These are phyloP conservation scores for Pseudonitzschia multistriata DNA, from an alignment of 108 stramenopile genomes.

Conservation along the genomic window DNA sequence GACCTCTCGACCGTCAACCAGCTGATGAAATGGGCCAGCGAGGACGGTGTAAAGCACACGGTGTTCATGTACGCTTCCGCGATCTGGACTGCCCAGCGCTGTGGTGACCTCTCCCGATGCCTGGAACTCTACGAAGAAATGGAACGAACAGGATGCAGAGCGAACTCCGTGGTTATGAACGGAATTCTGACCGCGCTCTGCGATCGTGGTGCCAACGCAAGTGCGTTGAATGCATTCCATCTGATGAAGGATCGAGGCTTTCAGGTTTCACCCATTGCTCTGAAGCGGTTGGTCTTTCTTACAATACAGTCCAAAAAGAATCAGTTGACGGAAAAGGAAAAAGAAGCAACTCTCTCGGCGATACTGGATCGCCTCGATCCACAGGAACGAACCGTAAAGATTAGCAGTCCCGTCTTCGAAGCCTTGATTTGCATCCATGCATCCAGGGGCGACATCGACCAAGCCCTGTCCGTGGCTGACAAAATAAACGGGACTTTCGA, in stretches of 20 bases:
- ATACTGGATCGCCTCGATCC: conserved; percentile 18
- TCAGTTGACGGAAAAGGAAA: conserved; percentile 2
- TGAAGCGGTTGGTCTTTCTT: conserved; percentile 16
- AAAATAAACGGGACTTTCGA: conserved; percentile 49
- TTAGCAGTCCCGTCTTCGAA: conserved; percentile 54
- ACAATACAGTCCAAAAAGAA: background rate
- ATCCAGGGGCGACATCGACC: conserved; percentile 31
- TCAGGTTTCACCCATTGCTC: background rate
- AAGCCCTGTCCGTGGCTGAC: conserved; percentile 43
- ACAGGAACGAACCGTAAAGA: conserved; percentile 8
- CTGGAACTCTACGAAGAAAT: conserved; percentile 49
- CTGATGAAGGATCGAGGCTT: conserved; percentile 42
- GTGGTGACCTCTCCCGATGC: conserved; percentile 35
- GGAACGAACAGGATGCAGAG: conserved; percentile 29
- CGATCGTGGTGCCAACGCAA: conserved; percentile 36
- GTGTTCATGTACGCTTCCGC: conserved; percentile 70
- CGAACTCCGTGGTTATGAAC: conserved; percentile 52
- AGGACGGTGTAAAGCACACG: conserved; percentile 51
- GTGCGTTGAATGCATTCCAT: conserved; percentile 48
- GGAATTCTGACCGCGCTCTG: conserved; percentile 58
- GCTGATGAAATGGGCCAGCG: conserved; percentile 43
- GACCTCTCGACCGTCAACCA: conserved; percentile 40
- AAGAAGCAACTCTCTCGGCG: conserved; percentile 6
- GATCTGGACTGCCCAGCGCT: conserved; percentile 70
- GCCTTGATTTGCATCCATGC: conserved; percentile 50